Evolutionary conservation across 179 eudicot species (phyloP).

Genomic region (Heliamphora pulchella): DNA sequence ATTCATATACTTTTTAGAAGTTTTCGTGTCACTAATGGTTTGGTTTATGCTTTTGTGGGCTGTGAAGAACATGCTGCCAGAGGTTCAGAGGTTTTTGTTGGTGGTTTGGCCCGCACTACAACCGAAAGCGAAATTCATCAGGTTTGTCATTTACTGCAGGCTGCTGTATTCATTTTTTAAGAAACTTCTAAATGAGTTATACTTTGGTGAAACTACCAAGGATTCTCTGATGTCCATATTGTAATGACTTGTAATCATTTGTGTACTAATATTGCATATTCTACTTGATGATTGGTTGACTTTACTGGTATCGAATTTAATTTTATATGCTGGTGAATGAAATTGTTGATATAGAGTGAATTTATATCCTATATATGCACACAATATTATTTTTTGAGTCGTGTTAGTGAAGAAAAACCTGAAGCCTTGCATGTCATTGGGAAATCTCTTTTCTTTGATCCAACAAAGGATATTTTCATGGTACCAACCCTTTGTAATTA

Average conservation of each 20-base stretch:
- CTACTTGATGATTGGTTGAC: not conserved
- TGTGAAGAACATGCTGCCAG: conserved; percentile 19
- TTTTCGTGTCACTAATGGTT: not conserved
- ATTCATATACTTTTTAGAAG: not conserved
- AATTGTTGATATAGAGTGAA: not conserved
- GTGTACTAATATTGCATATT: not conserved
- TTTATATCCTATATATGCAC: not conserved
- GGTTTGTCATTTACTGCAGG: conserved; percentile 22
- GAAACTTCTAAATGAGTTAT: not conserved
- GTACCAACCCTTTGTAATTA: not conserved
- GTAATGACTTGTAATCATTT: not conserved
- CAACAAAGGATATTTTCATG: not conserved
- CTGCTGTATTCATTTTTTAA: not conserved
- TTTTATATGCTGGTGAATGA: not conserved
- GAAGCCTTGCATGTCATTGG: not conserved
- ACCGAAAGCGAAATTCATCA: conserved; percentile 30
- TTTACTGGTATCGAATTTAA: not conserved
- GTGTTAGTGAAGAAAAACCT: not conserved
- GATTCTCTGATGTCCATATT: not conserved
- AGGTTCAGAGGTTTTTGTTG: conserved; percentile 40
- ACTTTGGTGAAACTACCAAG: conserved; percentile 2
- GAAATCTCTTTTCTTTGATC: not conserved
- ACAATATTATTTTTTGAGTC: not conserved
- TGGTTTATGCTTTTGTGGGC: conserved; percentile 10
- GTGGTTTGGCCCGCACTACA: conserved; percentile 30